Evolutionary conservation across 352 stramenopile species (phyloP), one percentile per base, ranked within the genome.

Genomic region (Phytophthora lateralis): DNA sequence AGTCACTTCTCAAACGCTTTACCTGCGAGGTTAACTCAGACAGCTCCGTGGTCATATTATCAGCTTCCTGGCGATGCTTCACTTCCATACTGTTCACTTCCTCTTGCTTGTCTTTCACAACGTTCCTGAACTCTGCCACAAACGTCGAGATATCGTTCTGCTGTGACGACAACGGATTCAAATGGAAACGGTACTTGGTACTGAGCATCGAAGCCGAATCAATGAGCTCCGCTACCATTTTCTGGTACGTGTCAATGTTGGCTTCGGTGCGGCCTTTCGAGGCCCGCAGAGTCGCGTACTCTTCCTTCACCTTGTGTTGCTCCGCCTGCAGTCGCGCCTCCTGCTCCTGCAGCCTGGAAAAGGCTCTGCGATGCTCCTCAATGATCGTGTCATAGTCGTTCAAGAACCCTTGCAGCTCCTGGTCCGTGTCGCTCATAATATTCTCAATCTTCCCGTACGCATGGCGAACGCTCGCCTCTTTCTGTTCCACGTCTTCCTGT

Each of bases 361-460:
- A 80, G 0, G 53, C 66, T 20, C 53, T 62, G n/a, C 63, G 42
- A 27, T 91, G 71, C 11, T 82, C 64, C 4, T 73, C 61, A 18
- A 91, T 73, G 27, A 83, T 78, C 2, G 50, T 46, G 6, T 91
- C 82, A 38, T 89, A 88, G 29, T 90, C 77, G 1, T 71, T 76
- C 29, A 91, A 38, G 17, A 91, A 38, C 2, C 18, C 42, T 41
- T 79, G 55, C 4, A 96, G 51, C 30, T 92, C 70, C 10, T 84
- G 75, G 39, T 96, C 80, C 0, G 77, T 67, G 41, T 91, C 85
- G 44, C 70, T 91, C 80, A 94, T 89, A 51, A 88, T 61, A 15
- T 86, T 65, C 35, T 88, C 70, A 41, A 93, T 85, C 38, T 80
- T 90, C 4, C 43, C 18, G 29, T 84, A 78, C 12, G 82, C 66